phyloP scores from a whole-genome alignment of 202 grass and related monocot genomes.

The Panicum hallii region DNA sequence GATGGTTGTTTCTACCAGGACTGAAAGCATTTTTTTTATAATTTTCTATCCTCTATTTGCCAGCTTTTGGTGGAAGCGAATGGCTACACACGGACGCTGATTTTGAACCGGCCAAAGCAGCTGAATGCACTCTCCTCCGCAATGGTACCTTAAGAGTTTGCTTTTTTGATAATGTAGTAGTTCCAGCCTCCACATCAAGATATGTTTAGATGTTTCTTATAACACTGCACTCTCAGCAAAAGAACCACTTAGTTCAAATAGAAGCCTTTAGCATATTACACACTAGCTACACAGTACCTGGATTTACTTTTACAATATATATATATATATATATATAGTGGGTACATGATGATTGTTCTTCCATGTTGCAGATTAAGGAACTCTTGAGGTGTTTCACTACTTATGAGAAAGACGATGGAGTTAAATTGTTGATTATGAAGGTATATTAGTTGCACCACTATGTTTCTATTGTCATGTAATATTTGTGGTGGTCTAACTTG shows the following conservation, averaged over 20 bases:
- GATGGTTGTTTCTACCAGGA: neutral
- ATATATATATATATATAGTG: neutral
- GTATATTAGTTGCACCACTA: conserved; percentile 28
- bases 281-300: neutral
- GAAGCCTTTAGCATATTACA: too few species aligned
- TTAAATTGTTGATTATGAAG: conserved; percentile 89
- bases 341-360: neutral
- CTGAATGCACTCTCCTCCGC: conserved; percentile 76
- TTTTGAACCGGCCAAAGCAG: conserved; percentile 79
- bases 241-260: too few species aligned
- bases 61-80: conserved; percentile 78
- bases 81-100: conserved; percentile 27
- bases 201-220: too few species aligned
- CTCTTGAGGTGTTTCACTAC: conserved; percentile 63
- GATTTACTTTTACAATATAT: neutral
- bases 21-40: neutral
- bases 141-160: conserved; percentile 59
- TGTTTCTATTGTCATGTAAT: neutral
- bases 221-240: too few species aligned
- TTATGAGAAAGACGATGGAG: conserved; percentile 61
- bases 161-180: neutral
- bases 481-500: neutral
- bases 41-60: neutral
- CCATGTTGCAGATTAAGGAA: conserved; percentile 59
- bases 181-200: too few species aligned